Conservation (phyloP, 805 yeast species). For the Isabelozyma heimii region DNA sequence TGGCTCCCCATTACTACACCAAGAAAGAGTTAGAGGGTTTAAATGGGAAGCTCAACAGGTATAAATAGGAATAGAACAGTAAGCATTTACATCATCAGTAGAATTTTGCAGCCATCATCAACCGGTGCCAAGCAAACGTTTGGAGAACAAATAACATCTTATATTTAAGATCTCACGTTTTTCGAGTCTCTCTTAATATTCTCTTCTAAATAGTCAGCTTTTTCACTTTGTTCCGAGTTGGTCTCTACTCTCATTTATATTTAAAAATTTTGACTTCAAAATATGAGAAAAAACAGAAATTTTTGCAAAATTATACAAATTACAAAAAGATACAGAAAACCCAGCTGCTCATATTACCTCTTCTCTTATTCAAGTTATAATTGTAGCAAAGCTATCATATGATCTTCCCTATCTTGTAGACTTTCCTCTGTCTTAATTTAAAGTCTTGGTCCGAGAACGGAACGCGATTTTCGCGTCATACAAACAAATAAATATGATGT, state of each 20-base stretch:
- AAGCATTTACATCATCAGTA: not conserved
- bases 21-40: conserved; percentile 21
- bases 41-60: not conserved
- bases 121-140: too few relatives aligned
- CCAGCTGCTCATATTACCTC: not conserved
- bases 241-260: not conserved
- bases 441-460: too few relatives aligned
- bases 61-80: not conserved
- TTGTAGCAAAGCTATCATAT: too few relatives aligned
- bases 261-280: not conserved
- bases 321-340: not conserved
- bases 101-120: not conserved
- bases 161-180: too few relatives aligned
- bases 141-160: too few relatives aligned
- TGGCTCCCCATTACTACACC: conserved; percentile 63
- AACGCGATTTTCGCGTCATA: not conserved
- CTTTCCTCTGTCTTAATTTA: too few relatives aligned
- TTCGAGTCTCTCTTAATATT: too few relatives aligned
- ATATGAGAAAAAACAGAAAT: not conserved
- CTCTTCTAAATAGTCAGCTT: too few relatives aligned
- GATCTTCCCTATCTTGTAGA: too few relatives aligned
- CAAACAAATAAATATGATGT: not conserved
- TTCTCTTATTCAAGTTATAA: not conserved
- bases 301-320: too few relatives aligned
- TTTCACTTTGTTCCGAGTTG: not conserved